phyloP scores from a whole-genome alignment of 225 moss, liverwort and hornwort species.

The Asterella californica region DNA sequence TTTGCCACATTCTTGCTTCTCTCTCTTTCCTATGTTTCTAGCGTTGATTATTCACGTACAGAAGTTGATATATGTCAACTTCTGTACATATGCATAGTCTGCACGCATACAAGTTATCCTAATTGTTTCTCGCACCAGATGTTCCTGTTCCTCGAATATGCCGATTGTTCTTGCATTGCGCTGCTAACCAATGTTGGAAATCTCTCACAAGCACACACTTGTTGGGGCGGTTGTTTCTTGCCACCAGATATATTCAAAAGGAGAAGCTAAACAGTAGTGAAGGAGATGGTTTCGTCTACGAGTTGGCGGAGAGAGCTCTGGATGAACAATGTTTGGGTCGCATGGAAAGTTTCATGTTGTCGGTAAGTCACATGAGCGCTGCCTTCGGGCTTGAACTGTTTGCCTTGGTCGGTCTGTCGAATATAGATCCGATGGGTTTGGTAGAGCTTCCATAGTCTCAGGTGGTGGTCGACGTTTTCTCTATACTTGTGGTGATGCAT shows the following conservation, averaged over 20 bases:
- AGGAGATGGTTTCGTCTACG: slow-evolving; percentile 68
- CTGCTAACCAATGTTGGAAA: too few species aligned
- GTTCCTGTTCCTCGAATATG: too few species aligned
- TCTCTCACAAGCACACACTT: not conserved
- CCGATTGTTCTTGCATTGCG: too few species aligned
- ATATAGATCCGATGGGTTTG: not conserved
- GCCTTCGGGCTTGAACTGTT: not conserved
- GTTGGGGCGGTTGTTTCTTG: not conserved
- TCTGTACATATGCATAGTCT: too few species aligned
- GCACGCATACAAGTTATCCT: too few species aligned
- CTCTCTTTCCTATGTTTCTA: too few species aligned
- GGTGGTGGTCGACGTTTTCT: not conserved
- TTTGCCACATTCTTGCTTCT: too few species aligned
- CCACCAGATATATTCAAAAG: slow-evolving; percentile 71
- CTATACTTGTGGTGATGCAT: not conserved
- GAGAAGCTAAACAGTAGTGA: slow-evolving; percentile 71
- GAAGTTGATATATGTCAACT: too few species aligned
- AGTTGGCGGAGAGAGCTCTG: slow-evolving; percentile 80
- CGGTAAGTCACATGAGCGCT: slow-evolving; percentile 30
- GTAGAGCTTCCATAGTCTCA: not conserved
- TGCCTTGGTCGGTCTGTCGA: not conserved
- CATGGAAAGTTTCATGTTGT: slow-evolving; percentile 54
- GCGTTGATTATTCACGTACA: too few species aligned
- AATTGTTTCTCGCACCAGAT: too few species aligned
- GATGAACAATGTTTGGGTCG: slow-evolving; percentile 49